Evolutionary conservation across 441 rosid genomes (phyloP).

Genomic region (Erodium moschatum): DNA sequence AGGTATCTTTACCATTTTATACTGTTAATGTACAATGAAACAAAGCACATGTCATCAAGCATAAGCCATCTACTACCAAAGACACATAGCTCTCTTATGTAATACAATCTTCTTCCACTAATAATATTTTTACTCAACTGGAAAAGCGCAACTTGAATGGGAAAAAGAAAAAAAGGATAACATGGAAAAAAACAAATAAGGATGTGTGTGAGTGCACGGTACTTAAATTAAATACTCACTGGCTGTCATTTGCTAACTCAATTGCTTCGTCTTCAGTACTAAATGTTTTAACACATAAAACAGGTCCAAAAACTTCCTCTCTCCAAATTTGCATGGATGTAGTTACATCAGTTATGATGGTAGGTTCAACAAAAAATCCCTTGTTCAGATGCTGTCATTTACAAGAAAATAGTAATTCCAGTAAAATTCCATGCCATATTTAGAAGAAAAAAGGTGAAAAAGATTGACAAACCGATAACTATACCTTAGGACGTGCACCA

Average conservation of each 20-base stretch:
- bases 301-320: conserved; percentile 97
- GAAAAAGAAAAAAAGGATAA: too few relatives aligned
- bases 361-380: conserved; percentile 79
- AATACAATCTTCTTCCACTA: too few relatives aligned
- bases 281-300: conserved; percentile 79
- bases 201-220: not conserved
- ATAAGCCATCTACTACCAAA: too few relatives aligned
- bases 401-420: not conserved
- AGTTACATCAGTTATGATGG: conserved; percentile 60
- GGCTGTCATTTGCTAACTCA: conserved; percentile 80
- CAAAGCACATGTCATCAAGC: too few relatives aligned
- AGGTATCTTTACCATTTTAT: too few relatives aligned
- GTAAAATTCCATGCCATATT: conserved; percentile 14
- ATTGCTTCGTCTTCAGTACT: conserved; percentile 86
- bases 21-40: too few relatives aligned
- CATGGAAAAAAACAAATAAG: not conserved
- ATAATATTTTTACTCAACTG: too few relatives aligned
- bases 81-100: too few relatives aligned
- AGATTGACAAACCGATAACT: conserved; percentile 9
- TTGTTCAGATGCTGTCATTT: conserved; percentile 60
- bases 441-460: conserved; percentile 13
- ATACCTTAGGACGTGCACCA: conserved; percentile 70
- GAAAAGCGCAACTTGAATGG: too few relatives aligned
- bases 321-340: conserved; percentile 96
- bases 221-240: conserved; percentile 37